Percentiles rank a stretch among this genome's conserved stretches.
These are phyloP conservation scores for Manihot esculenta DNA, from an alignment of 441 rosid genomes.

Conservation along the genomic window DNA sequence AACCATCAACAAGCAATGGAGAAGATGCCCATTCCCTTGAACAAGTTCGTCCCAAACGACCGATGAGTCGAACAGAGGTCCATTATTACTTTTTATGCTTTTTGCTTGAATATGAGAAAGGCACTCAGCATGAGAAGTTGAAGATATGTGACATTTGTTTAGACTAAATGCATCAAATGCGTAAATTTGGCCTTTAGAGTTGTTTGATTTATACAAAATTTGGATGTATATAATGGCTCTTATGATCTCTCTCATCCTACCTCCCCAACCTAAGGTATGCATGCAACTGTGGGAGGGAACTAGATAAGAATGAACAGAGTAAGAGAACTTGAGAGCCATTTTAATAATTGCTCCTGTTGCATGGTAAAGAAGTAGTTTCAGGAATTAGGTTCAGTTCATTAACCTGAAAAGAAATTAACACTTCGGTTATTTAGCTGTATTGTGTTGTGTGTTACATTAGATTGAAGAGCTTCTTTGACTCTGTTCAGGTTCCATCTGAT, in stretches of 20 bases:
- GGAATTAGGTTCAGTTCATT: background rate
- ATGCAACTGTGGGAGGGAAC: background rate
- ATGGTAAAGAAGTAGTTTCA: background rate
- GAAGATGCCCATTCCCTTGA: slow-evolving; percentile 46
- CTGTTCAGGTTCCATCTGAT: slow-evolving; percentile 75
- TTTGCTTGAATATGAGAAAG: slow-evolving; percentile 12
- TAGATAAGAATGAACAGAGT: background rate
- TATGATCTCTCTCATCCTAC: background rate
- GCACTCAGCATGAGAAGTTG: background rate
- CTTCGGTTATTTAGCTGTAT: slow-evolving; percentile 9
- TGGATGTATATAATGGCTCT: background rate
- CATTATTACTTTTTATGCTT: slow-evolving; percentile 25
- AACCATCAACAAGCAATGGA: slow-evolving; percentile 51
- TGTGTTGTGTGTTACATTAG: background rate
- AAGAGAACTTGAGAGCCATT: background rate
- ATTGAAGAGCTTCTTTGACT: slow-evolving; percentile 5
- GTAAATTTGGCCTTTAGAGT: background rate
- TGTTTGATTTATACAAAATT: background rate
- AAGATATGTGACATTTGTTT: background rate
- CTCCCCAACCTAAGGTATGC: background rate
- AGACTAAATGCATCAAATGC: background rate
- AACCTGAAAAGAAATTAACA: slow-evolving; percentile 2
- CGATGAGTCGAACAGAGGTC: slow-evolving; percentile 95
- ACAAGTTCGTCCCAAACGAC: slow-evolving; percentile 75
- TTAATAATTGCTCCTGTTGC: background rate